Evolutionary conservation across 371 early-diverging fungal genomes (phyloP), one percentile per base, ranked within the genome.

Genomic region (Quaeritorhiza haematococci): DNA sequence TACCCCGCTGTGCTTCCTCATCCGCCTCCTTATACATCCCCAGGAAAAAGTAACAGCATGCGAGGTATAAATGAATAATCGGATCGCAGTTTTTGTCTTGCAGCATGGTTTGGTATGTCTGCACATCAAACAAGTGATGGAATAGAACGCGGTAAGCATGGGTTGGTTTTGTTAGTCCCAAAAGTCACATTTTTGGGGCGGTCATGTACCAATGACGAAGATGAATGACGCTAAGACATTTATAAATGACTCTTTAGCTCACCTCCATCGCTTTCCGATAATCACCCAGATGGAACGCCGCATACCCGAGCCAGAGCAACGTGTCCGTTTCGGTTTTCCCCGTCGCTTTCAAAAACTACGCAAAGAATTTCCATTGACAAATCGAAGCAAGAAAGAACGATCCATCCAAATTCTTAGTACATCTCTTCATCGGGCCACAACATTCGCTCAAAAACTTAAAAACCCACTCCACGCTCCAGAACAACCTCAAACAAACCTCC

Each of bases 11-110:
- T 3, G 79, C 77, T 27, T 61, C 68, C 29, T 75, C 75, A 42
- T 80, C 75, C 6, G 79, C 73, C 45, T 80, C 79, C 29, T 72
- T 67, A 58, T 78, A 76, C 74, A 76, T 66, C 10, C 81, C 81
- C 46, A 77, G 56, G 48, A 71, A 80, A 51, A 80, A 80, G 45
- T 75, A 71, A 57, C 71, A 69, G 57, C 75, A 76, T 13, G 62
- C 77, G 7, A 80, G 62, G 55, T 78, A 75, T 47, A 80, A 42
- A 64, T 75, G 49, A 7, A 71, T 56, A 13, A 74, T 19, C 17
- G 71, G 63, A 52, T 76, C 76, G 45, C 57, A 54, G 23, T 63
- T 67, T n/a, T 61, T 49, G 8, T 69, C 65, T 32, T 67, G 49
- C 19, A 67, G 33, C 53, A 73, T 49, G 2, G 46, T 26, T 54